A percentile compares a stretch with the other conserved stretches of the same genome.
These are phyloP conservation scores for Solanum medicagineum DNA, from an alignment of 257 asterid genomes.

Conservation along the genomic window DNA sequence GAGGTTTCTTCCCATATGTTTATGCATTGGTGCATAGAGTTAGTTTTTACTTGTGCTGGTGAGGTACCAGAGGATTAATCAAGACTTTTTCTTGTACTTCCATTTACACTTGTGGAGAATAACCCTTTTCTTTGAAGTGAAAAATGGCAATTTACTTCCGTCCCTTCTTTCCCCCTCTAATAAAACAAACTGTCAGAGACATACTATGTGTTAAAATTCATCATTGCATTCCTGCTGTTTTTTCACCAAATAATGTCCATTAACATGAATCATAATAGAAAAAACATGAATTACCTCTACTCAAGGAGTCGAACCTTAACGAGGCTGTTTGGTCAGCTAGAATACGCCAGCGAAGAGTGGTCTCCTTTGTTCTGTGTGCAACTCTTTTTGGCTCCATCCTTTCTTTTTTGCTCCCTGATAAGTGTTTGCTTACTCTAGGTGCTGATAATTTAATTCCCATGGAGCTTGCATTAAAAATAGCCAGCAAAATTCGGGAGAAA, in stretches of 20 bases:
- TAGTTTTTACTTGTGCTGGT: neutral
- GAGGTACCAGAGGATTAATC: neutral
- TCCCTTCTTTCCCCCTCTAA: neutral
- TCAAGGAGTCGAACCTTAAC: neutral
- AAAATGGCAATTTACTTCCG: neutral
- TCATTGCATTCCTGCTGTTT: neutral
- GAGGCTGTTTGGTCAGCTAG: neutral
- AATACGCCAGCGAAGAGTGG: neutral
- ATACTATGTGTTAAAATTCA: neutral
- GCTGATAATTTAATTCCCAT: slow-evolving; percentile 90
- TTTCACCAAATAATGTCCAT: neutral
- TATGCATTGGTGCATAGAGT: neutral
- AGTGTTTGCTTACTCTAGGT: slow-evolving; percentile 27
- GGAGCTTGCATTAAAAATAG: slow-evolving; percentile 80
- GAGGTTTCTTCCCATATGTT: neutral
- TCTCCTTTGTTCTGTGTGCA: neutral
- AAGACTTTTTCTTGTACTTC: neutral
- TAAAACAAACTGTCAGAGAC: neutral
- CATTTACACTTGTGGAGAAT: neutral
- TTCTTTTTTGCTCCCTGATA: neutral
- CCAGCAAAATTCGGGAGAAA: slow-evolving; percentile 67
- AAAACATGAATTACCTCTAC: neutral
- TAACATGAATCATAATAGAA: neutral
- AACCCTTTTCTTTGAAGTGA: neutral
- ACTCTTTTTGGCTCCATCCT: neutral